phyloP scores from a whole-genome alignment of 2,329 filamentous ascomycete species.

The Xylariales sp. region DNA sequence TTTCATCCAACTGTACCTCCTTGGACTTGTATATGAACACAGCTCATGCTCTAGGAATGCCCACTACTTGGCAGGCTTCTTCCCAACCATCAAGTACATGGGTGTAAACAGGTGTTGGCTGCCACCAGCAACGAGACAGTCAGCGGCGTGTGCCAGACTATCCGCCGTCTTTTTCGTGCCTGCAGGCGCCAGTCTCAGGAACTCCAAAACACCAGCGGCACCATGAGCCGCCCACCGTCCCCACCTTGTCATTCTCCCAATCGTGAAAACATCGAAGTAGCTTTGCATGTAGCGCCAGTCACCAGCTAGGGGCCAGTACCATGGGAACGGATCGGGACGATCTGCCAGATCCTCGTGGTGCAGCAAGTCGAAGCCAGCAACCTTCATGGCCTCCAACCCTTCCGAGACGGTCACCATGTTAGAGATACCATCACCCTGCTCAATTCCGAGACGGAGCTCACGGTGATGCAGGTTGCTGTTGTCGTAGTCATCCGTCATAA shows the following conservation, averaged over 20 bases:
- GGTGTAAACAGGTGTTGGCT: constrained; percentile 92
- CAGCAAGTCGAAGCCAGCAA: constrained; percentile 79
- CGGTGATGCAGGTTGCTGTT: constrained; percentile 83
- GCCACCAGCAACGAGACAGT: constrained; percentile 82
- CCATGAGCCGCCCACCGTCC: constrained; percentile 72
- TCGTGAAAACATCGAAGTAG: constrained; percentile 75
- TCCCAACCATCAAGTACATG: constrained; percentile 95
- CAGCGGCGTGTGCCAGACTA: constrained; percentile 74
- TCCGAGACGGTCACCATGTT: constrained; percentile 92
- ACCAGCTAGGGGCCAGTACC: constrained; percentile 91
- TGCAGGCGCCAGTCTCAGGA: constrained; percentile 65
- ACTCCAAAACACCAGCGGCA: constrained; percentile 73
- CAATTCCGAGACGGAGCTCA: constrained; percentile 87
- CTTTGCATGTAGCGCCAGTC: constrained; percentile 78
- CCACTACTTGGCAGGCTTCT: constrained; percentile 61
- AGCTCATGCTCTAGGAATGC: too few relatives aligned
- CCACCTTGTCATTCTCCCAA: constrained; percentile 83
- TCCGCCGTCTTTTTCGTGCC: constrained; percentile 96
- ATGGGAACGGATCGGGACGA: constrained; percentile 69
- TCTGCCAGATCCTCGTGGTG: constrained; percentile 83
- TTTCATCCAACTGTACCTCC: not conserved
- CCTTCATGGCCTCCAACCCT: constrained; percentile 75
- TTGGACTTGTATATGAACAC: too few relatives aligned
- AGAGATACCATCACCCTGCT: constrained; percentile 92
- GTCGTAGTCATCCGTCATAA: constrained; percentile 96